Base-by-base conservation (phyloP, 306 rosid genomes). In the Boehmeria nivea region DNA sequence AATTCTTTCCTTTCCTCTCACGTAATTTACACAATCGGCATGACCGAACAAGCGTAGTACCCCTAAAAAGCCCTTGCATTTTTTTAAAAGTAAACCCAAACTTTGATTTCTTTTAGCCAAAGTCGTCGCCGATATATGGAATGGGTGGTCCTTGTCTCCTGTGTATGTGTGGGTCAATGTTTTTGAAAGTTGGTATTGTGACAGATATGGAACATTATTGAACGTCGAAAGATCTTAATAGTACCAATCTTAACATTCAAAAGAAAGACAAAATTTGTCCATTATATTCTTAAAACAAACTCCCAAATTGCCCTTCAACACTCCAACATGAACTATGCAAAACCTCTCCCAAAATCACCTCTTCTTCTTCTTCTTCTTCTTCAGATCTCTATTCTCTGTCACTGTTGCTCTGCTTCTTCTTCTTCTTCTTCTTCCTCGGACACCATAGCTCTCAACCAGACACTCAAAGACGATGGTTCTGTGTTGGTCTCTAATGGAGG, bases 381-480 rank as follows among this genome's bases (percentile, higher is more conserved):
- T 43, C 70, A 63, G 23, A 34, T 63, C 57, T 46, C 62, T 23
- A 51, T 70, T 43, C 44, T 70, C 45, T 14, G 4, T 6, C 56
- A 36, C 27, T 53, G 22, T 13, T 49, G 60, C 13, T 26, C 48
- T 43, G 43, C 59, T 27, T 52, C 45, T n/a, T n/a, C n/a, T n/a
- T n/a, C n/a, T n/a, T n/a, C n/a, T n/a, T n/a, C n/a, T n/a, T n/a
- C n/a, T n/a, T n/a, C n/a, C n/a, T n/a, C n/a, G 25, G 65, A 74
- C 53, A 69, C 45, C 59, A 74, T 79, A 60, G 54, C 72, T 13
- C 25, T 40, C 14, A 27, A 48, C 47, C 62, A 77, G 1, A 23
- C 80, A 5, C 15, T 85, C 7, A 67, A 23, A 74, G 89, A 85
- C 53, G 86, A 85, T 52, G 82, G 77, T 17, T 72, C 63, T 25